These are phyloP conservation scores for Akanthomyces dipterigenus DNA, from an alignment of 2,329 filamentous ascomycete species.

Conservation along the genomic window DNA sequence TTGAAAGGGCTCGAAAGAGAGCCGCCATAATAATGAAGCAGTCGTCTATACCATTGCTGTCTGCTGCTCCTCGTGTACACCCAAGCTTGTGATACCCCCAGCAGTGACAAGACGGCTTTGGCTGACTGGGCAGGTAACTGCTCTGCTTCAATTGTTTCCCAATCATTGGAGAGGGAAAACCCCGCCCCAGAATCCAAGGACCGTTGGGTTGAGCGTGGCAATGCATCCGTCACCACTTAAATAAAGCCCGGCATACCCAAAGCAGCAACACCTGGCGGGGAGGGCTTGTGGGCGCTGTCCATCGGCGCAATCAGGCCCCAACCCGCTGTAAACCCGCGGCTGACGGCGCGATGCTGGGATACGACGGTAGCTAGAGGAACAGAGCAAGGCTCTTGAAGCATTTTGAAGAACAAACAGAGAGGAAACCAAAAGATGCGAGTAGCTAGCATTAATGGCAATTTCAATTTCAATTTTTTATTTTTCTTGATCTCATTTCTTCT, in stretches of 20 bases:
- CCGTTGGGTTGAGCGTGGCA: neutral
- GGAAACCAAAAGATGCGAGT: too few species aligned
- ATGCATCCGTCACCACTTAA: neutral
- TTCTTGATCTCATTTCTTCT: too few species aligned
- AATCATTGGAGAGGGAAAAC: neutral
- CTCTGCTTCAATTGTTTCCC: neutral
- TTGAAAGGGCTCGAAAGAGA: neutral
- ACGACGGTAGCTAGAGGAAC: neutral
- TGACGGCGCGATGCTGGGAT: neutral
- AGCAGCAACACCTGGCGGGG: conserved; percentile 5
- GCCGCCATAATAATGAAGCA: neutral
- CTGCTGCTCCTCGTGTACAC: neutral
- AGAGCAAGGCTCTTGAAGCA: too few species aligned
- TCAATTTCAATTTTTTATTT: too few species aligned
- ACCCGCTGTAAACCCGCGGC: conserved; percentile 1
- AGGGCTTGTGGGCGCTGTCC: neutral
- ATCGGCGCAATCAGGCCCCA: neutral
- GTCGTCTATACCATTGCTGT: too few species aligned
- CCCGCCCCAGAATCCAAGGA: neutral
- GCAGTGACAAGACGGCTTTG: neutral
- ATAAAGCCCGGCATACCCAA: conserved; percentile 10
- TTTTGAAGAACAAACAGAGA: too few species aligned
- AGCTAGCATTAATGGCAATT: too few species aligned
- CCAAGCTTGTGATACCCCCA: neutral
- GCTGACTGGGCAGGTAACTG: too few species aligned